phyloP scores from a whole-genome alignment of 805 yeast species.

The Cyberlindnera suaveolens region DNA sequence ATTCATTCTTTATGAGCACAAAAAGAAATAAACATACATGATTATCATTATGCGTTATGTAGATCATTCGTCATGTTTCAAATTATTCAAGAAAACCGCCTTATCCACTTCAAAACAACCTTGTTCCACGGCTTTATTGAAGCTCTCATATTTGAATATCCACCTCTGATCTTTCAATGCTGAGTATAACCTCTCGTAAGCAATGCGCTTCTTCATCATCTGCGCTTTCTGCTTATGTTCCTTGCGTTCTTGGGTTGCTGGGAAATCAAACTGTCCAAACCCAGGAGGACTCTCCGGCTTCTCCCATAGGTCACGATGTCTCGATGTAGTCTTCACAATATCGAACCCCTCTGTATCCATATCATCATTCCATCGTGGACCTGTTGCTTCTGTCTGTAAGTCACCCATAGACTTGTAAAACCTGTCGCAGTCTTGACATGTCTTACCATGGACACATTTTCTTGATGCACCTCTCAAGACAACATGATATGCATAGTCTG shows the following conservation, averaged over 20 bases:
- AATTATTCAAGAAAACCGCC: conserved; percentile 11
- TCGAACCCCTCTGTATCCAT: conserved; percentile 8
- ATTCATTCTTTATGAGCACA: background rate
- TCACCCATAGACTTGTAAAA: conserved; percentile 29
- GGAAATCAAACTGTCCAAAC: conserved; percentile 53
- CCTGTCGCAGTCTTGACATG: conserved; percentile 27
- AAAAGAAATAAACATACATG: background rate
- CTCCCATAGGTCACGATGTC: conserved; percentile 23
- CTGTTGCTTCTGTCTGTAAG: conserved; percentile 13
- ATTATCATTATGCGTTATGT: background rate
- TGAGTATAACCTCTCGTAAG: conserved; percentile 37
- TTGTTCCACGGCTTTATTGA: conserved; percentile 31
- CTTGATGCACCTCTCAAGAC: conserved; percentile 29
- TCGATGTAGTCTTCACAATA: conserved; percentile 17
- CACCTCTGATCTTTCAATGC: conserved; percentile 37
- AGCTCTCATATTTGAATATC: conserved; percentile 37
- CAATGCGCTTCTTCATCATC: conserved; percentile 30
- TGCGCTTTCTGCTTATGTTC: conserved; percentile 32
- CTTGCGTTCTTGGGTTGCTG: conserved; percentile 44
- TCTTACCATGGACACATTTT: conserved; percentile 28
- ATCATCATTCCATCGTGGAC: conserved; percentile 25
- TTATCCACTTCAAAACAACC: conserved; percentile 28
- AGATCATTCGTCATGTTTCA: conserved; percentile 3
- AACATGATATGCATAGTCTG: conserved; percentile 27
- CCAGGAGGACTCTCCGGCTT: conserved; percentile 51